Evolutionary conservation across 2,329 filamentous ascomycete genomes (phyloP), one percentile per base, ranked within the genome.

Genomic region (Plenodomus lindquistii): DNA sequence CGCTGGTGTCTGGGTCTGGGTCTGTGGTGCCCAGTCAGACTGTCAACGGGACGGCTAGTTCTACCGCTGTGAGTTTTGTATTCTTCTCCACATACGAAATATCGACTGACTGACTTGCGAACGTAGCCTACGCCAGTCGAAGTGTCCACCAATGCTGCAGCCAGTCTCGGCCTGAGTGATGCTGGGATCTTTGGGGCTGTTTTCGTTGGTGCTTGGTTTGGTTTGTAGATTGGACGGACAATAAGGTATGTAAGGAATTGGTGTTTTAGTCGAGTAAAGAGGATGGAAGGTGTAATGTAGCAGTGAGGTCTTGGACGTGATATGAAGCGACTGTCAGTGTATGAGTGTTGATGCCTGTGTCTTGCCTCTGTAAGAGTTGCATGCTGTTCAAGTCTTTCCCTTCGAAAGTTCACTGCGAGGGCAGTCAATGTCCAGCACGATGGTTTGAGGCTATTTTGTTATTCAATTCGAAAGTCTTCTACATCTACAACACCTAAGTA

Each of bases 141-240:
- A 37, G 50, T 52, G 20, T 47, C 59, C 3, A 44, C 42, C 3
- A 62, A 64, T 31, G 58, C 50, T 43, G 61, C 54, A 46, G 39
- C 42, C 24, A 41, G 40, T 13, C 21, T 57, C 10, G 34, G 35
- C 18, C 16, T 16, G 15, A 45, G 44, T 15, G 34, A 42, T 29
- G 50, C 45, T 39, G 48, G 61, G 13, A 15, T 62, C 0, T 18
- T 65, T 11, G 62, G 60, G 10, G 56, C 53, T 1, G 40, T 60
- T 10, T 45, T 65, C 11, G 16, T 60, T 37, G 58, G 48, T 9
- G 49, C 52, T 8, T 36, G 62, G 16, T 54, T 57, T 22, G 61
- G 50, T 15, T 48, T 59, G 40, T 59, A 51, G 34, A 16, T n/a
- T n/a, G n/a, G n/a, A n/a, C n/a, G n/a, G n/a, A n/a, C n/a, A n/a